Percentiles rank a stretch among this genome's conserved stretches.
These are phyloP conservation scores for Quillaja saponaria DNA, from an alignment of 306 rosid species.

Conservation along the genomic window DNA sequence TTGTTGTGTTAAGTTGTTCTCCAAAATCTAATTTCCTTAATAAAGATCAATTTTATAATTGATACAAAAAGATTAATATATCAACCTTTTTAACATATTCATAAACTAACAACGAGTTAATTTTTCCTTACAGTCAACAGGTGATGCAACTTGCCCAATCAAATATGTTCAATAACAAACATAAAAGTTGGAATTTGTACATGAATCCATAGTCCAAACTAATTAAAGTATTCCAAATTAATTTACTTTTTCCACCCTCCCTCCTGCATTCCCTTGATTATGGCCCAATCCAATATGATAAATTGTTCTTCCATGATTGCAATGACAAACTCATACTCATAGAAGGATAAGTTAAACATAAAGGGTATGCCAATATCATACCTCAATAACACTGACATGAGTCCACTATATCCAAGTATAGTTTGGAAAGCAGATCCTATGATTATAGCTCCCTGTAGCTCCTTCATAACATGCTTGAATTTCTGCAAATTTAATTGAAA, in stretches of 20 bases:
- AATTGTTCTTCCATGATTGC: not conserved
- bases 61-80: slow-evolving; percentile 4
- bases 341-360: slow-evolving; percentile 8
- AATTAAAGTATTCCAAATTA: slow-evolving; percentile 1
- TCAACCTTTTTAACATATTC: not conserved
- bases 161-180: too few species aligned
- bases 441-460: slow-evolving; percentile 95
- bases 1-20: not conserved
- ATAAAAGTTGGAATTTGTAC: too few species aligned
- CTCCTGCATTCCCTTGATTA: slow-evolving; percentile 7
- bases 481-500: slow-evolving; percentile 55
- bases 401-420: slow-evolving; percentile 89
- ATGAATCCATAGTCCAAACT: not conserved
- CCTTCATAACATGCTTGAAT: slow-evolving; percentile 94
- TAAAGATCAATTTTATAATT: slow-evolving; percentile 2
- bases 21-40: too few species aligned
- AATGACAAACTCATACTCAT: slow-evolving; percentile 11
- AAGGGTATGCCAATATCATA: slow-evolving; percentile 30
- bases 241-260: slow-evolving; percentile 13
- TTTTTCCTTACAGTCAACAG: slow-evolving; percentile 5
- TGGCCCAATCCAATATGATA: slow-evolving; percentile 11
- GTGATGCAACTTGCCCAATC: slow-evolving; percentile 11
- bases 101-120: slow-evolving; percentile 7
- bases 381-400: slow-evolving; percentile 87
- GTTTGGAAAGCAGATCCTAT: slow-evolving; percentile 89